Evolutionary conservation across 2,329 filamentous ascomycete genomes (phyloP).

Genomic region (Anthostomella pinea): DNA sequence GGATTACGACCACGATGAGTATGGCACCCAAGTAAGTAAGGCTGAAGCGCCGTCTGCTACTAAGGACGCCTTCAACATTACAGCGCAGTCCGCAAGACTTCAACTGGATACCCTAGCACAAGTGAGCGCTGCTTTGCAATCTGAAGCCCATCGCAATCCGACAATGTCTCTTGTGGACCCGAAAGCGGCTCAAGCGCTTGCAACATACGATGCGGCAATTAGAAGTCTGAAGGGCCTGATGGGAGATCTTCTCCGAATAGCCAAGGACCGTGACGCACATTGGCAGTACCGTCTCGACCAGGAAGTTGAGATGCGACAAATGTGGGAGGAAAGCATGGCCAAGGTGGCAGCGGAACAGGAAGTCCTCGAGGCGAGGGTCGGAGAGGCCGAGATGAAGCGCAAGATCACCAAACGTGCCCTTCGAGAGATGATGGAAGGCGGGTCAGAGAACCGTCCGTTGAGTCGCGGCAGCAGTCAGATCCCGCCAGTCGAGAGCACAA

Average conservation of each 20-base stretch:
- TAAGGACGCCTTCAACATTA: constrained; percentile 96
- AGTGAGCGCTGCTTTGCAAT: constrained; percentile 77
- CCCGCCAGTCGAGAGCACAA: constrained; percentile 28
- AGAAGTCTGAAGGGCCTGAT: constrained; percentile 82
- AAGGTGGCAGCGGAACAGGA: constrained; percentile 94
- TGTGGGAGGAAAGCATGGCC: constrained; percentile 99
- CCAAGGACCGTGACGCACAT: constrained; percentile 88
- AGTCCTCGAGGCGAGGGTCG: constrained; percentile 80
- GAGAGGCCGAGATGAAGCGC: constrained; percentile 85
- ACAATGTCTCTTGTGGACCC: constrained; percentile 71
- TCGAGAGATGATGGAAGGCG: constrained; percentile 72
- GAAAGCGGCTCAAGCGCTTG: constrained; percentile 71
- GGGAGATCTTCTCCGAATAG: constrained; percentile 85
- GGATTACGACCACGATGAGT: constrained; percentile 75
- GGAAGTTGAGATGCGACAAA: constrained; percentile 84
- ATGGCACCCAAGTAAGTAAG: constrained; percentile 74
- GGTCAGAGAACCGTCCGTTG: constrained; percentile 37
- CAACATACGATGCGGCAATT: constrained; percentile 86
- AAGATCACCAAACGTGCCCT: constrained; percentile 86
- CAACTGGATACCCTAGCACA: constrained; percentile 88
- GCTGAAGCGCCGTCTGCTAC: constrained; percentile 70
- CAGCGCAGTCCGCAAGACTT: constrained; percentile 87
- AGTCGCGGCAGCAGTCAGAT: constrained; percentile 25
- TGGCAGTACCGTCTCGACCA: constrained; percentile 95
- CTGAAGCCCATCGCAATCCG: constrained; percentile 68